Conservation (phyloP, 805 yeast species). For the Candida multigemmis region DNA sequence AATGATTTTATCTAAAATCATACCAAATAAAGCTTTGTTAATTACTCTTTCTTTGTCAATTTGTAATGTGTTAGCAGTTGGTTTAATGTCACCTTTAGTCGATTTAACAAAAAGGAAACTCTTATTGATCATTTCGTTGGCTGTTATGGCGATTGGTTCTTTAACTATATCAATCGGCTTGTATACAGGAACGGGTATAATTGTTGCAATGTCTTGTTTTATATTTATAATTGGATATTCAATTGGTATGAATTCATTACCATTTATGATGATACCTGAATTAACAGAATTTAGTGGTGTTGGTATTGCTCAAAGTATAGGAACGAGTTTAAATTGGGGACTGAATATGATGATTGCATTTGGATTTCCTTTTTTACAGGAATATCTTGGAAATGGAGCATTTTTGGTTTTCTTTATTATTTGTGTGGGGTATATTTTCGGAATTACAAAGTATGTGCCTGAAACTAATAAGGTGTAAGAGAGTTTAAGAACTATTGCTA, state of each 20-base stretch:
- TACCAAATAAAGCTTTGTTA: conserved; percentile 40
- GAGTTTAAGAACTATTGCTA: no score
- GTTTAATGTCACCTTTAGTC: conserved; percentile 57
- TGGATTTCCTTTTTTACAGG: conserved; percentile 19
- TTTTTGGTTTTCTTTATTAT: conserved; percentile 18
- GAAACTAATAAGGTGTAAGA: no score
- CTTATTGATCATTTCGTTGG: conserved; percentile 16
- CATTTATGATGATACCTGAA: conserved; percentile 29
- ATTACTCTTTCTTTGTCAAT: conserved; percentile 69
- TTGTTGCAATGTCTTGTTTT: conserved; percentile 18
- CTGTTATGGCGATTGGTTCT: conserved; percentile 13
- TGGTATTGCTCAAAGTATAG: conserved; percentile 25
- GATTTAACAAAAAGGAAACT: conserved; percentile 65
- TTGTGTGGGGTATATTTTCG: conserved; percentile 10
- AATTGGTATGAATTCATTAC: conserved; percentile 27
- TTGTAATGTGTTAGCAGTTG: conserved; percentile 63
- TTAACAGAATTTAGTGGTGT: conserved; percentile 22
- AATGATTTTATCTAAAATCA: conserved; percentile 52
- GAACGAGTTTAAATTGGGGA: conserved; percentile 25
- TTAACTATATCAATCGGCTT: conserved; percentile 18
- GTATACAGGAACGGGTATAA: conserved; percentile 7
- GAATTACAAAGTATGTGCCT: conserved; percentile 16
- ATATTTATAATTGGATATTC: conserved; percentile 24
- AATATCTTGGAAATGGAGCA: conserved; percentile 15
- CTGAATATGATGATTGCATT: conserved; percentile 23